Base-by-base conservation (phyloP, 2,329 filamentous ascomycete genomes). In the Aspergillus sp. region DNA sequence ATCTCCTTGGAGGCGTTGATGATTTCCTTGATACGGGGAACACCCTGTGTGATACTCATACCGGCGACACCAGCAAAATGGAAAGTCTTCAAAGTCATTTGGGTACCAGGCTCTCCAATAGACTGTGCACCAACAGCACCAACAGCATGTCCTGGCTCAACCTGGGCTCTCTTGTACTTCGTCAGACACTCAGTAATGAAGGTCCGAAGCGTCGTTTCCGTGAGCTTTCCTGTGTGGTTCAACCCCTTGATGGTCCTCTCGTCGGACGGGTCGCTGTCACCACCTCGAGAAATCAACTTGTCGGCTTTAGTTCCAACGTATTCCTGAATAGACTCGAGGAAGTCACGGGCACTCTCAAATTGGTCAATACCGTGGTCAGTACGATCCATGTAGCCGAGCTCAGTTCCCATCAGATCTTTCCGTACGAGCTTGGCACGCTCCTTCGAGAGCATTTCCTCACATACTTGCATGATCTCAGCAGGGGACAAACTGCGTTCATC, bases 81-180 rank as follows among this genome's bases (percentile, higher is more conserved):
- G 89, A 99, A 99, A 23, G 95, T 99, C 80, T 99, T 99, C 60
- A 99, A 80, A 1, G 95, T 99, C 95, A 99, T 99, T 82, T 99
- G 95, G 1, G 95, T 99, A 21, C 95, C 96, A 41, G 95, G 95
- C 77, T 99, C 95, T 80, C 95, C 95, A 67, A 99, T 99, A 1
- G 93, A 98, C 75, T 99, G 95, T 1, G 95, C 95, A 64, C 95
- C 95, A 39, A 98, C 92, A 15, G 95, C 95, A 62, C 95, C 95
- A 0, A 99, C 95, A 5, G 95, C 93, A 70, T 98, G 93, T 3
- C 95, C 95, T 12, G 95, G 93, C 72, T 99, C 93, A 19, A 96
- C 90, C 64, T 91, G 90, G 1, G 93, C 93, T 73, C 88, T 90
- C 65, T 91, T 89, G 75, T 96, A 97, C 74, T 98, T 98, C 66